Evolutionary conservation across 352 stramenopile genomes (phyloP), one percentile per base, ranked within the genome.

Genomic region (Phytophthora chlamydospora): DNA sequence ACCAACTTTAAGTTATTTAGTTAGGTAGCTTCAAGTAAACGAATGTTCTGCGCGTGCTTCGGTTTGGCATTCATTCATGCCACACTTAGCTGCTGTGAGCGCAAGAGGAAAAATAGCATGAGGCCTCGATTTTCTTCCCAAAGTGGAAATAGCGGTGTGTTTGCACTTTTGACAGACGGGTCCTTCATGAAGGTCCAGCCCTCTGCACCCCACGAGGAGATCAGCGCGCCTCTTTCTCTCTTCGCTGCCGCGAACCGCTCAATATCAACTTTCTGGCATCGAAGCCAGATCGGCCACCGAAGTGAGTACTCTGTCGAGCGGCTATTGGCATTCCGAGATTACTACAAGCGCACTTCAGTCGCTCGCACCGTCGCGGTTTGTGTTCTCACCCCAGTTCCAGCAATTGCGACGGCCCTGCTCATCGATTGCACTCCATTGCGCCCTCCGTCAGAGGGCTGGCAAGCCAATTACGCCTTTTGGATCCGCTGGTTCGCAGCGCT

Each of bases 381-480:
- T 24, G 24, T 53, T n/a, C 16, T 61, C 27, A 45, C 32, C 6
- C 61, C 60, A 2, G 17, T 77, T 8, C 59, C 54, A 1, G 42
- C 62, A 9, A 31, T 71, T 9, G 2, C 44, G 13, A 6, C 61
- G 1, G 29, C 55, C 0, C 38, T 71, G 14, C 14, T 58, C 6
- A 21, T 73, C 11, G 63, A 76, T 16, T 57, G 44, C 4, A 61
- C 65, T 2, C 68, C 68, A 8, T 58, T 76, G 1, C 24, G 14
- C 12, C 36, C 46, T 32, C 67, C 51, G 2, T 21, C 16, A 3
- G 52, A 44, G 4, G 58, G 58, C 9, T 70, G 58, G 50, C 32
- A 43, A 43, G 54, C 42, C 0, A 79, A 76, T 39, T 60, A 60
- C 24, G 41, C 38, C 6, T 42, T 72, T 17, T 79, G 40, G 44